These are phyloP conservation scores for Leccinum pallidistipes DNA, from an alignment of 1,284 basidiomycete species.

Conservation along the genomic window DNA sequence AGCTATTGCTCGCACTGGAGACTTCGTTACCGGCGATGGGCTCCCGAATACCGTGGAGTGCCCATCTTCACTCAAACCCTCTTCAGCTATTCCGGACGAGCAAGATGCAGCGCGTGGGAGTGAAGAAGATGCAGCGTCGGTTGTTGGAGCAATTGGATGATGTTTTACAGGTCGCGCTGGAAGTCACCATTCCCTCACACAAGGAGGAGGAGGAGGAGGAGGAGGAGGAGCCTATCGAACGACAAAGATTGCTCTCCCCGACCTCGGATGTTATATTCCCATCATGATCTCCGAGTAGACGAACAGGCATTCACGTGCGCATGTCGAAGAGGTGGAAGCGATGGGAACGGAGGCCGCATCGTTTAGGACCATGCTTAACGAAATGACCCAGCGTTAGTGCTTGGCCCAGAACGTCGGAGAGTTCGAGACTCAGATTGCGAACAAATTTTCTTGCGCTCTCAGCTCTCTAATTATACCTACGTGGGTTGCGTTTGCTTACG, in stretches of 20 bases:
- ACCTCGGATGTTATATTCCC: constrained; percentile 42
- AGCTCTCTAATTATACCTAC: too few relatives aligned
- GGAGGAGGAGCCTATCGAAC: constrained; percentile 94
- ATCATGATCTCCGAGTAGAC: too few relatives aligned
- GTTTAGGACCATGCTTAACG: too few relatives aligned
- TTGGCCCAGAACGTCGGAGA: too few relatives aligned
- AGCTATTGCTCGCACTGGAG: constrained; percentile 66
- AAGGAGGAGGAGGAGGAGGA: constrained; percentile 73
- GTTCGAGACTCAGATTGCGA: too few relatives aligned
- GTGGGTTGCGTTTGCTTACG: too few relatives aligned
- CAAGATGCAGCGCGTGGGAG: constrained; percentile 76
- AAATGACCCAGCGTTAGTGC: too few relatives aligned
- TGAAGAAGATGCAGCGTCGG: constrained; percentile 80
- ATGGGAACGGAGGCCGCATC: too few relatives aligned
- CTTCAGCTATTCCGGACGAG: constrained; percentile 69
- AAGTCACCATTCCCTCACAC: constrained; percentile 87
- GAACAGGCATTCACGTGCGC: too few relatives aligned
- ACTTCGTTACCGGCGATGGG: constrained; percentile 55
- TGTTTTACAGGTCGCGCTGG: constrained; percentile 75
- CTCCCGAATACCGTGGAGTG: constrained; percentile 87
- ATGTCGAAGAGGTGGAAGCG: too few relatives aligned
- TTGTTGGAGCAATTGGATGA: constrained; percentile 86
- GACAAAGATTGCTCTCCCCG: constrained; percentile 87
- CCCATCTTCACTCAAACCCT: constrained; percentile 75
- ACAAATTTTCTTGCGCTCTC: too few relatives aligned